Evolutionary conservation across 75 land plant genomes (phyloP).

Genomic region (Cryptomeria japonica): DNA sequence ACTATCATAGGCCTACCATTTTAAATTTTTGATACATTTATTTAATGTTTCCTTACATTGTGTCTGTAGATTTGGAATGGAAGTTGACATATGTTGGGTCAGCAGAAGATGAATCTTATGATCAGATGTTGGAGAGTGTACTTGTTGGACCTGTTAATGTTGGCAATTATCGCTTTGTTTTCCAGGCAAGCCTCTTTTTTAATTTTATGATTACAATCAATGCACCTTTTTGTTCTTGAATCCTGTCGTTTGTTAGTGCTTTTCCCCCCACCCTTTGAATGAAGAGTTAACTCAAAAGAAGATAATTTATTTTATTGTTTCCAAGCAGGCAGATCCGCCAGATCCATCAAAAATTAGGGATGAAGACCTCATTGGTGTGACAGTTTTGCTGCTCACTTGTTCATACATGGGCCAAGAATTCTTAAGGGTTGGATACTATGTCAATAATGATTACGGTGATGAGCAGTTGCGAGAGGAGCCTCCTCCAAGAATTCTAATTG

Average conservation of each 20-base stretch:
- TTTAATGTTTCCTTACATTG: not conserved
- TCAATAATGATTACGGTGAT: conserved; percentile 93
- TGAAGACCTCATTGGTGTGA: conserved; percentile 95
- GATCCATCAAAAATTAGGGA: conserved; percentile 89
- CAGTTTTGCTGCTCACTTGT: conserved; percentile 88
- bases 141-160: conserved; percentile 98
- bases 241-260: not conserved
- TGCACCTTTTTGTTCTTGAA: not conserved
- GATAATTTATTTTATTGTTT: not conserved
- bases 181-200: conserved; percentile 53
- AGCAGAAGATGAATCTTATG: conserved; percentile 97
- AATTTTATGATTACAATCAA: not conserved
- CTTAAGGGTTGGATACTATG: conserved; percentile 91
- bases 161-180: conserved; percentile 92
- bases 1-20: not conserved
- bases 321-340: conserved; percentile 88
- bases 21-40: not conserved
- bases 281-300: not conserved
- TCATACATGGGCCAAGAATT: conserved; percentile 96
- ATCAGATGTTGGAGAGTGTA: conserved; percentile 93
- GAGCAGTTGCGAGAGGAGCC: conserved; percentile 91
- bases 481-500: conserved; percentile 73
- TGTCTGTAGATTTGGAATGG: conserved; percentile 91
- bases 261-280: not conserved
- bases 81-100: conserved; percentile 96